Evolutionary conservation across 2,329 filamentous ascomycete species (phyloP), one percentile per base, ranked within the genome.

Genomic region (Aureobasidium pullulans): DNA sequence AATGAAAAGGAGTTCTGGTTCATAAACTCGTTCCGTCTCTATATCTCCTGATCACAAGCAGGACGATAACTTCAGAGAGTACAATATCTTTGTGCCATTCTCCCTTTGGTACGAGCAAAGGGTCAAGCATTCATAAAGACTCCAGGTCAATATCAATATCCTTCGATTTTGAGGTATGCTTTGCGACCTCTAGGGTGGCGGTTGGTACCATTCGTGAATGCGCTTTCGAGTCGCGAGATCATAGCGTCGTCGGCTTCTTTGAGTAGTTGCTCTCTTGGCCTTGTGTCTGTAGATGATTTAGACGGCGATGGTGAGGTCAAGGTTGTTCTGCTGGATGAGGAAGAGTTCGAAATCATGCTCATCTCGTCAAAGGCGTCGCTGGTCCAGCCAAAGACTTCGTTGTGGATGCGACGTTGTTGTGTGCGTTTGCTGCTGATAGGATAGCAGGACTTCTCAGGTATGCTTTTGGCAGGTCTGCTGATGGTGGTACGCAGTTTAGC

Each of bases 371-470:
- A 54, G 37, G 28, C 39, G 37, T 54, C 50, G 39, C 39, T 42
- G 31, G 37, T 43, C 37, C 37, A 54, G 9, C 50, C 50, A n/a
- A 54, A 54, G 50, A 54, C n/a, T 54, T 54, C 50, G n/a, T 54
- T 54, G 50, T 54, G 37, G 37, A 54, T 34, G 50, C 50, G 50
- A 9, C 50, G 50, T 37, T 43, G 50, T 43, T 54, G 50, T 32
- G 2, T 29, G 32, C 11, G 15, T 43, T 54, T 54, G 37, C 10
- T 43, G 50, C 39, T 23, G n/a, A 15, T 47, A 36, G 15, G 15
- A 23, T 23, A 42, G 50, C 39, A 32, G 37, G 32, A 32, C 6
- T 29, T 52, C 4, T 39, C 11, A 16, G 31, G 13, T 32, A 6
- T 39, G 31, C 4, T 15, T 16, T 15, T 43, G 48, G 23, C 40